phyloP scores from a whole-genome alignment of 345 rosid genomes.

The Gossypium stocksii region DNA sequence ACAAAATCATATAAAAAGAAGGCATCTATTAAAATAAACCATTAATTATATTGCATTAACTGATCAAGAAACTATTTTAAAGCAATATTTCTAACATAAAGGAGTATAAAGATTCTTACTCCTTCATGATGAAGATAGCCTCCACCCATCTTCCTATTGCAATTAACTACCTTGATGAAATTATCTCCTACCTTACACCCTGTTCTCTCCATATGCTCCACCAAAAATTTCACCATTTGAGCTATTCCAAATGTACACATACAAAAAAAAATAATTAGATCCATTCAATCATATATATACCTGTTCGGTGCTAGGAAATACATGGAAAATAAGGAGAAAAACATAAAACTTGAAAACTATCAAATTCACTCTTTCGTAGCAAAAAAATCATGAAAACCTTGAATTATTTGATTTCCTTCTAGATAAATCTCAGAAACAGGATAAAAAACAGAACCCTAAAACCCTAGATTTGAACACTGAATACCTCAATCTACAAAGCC shows the following conservation, averaged over 20 bases:
- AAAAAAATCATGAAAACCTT: neutral
- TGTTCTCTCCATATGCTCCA: constrained; percentile 77
- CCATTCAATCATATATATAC: constrained; percentile 4
- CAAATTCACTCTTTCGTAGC: neutral
- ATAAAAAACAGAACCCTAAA: no score
- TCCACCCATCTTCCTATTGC: constrained; percentile 50
- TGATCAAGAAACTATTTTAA: neutral
- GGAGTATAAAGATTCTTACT: constrained; percentile 27
- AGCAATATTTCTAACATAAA: neutral
- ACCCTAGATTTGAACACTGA: no score
- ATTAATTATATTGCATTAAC: neutral
- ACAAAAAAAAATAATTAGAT: neutral
- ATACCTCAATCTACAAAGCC: no score
- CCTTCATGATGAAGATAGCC: constrained; percentile 62
- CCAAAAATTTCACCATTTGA: constrained; percentile 80
- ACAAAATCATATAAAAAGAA: constrained; percentile 3
- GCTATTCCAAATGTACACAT: constrained; percentile 27
- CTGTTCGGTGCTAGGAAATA: neutral
- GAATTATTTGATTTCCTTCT: no score
- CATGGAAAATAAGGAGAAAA: neutral
- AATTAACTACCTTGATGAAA: constrained; percentile 65
- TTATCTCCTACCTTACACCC: constrained; percentile 76
- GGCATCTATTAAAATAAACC: neutral
- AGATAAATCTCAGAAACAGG: no score
- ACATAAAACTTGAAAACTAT: neutral